A percentile compares a stretch with the other conserved stretches of the same genome.
Conservation (phyloP, 768 basidiomycete genomes). For the Strobilomyces confusus region DNA sequence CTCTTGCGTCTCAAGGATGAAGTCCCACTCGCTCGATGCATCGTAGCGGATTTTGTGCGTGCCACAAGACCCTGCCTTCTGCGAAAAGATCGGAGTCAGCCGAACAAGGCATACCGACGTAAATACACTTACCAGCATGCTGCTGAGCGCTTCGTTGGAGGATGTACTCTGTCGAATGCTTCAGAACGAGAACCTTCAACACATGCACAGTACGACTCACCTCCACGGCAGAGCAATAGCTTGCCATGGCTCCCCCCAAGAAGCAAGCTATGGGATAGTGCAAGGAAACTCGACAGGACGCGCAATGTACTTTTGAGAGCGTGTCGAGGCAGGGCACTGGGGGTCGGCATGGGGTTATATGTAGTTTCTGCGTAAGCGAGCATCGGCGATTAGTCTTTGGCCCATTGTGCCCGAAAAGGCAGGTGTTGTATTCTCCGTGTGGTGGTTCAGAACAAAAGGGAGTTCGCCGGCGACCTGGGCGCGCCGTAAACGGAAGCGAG, state of each 20-base stretch:
- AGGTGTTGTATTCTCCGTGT: conserved; percentile 28
- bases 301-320: conserved; percentile 3
- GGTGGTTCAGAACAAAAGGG: conserved; percentile 25
- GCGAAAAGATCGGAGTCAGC: conserved; percentile 2
- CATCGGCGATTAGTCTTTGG: conserved; percentile 6
- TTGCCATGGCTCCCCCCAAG: conserved; percentile 19
- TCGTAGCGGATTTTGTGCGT: conserved; percentile 65
- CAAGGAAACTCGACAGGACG: neutral
- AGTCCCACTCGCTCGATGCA: conserved; percentile 61
- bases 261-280: neutral
- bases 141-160: conserved; percentile 15
- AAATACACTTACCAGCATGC: conserved; percentile 12
- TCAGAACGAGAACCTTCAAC: conserved; percentile 4
- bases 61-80: conserved; percentile 38
- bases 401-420: conserved; percentile 31
- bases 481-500: conserved; percentile 1
- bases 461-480: conserved; percentile 11
- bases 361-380: conserved; percentile 5
- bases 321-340: neutral
- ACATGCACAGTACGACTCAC: conserved; percentile 13
- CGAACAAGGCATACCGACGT: neutral
- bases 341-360: conserved; percentile 14
- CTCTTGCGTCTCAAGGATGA: conserved; percentile 49
- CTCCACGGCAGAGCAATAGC: conserved; percentile 28
- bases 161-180: conserved; percentile 20